Evolutionary conservation across 257 asterid species (phyloP), one percentile per base, ranked within the genome.

Genomic region (Plantago major): DNA sequence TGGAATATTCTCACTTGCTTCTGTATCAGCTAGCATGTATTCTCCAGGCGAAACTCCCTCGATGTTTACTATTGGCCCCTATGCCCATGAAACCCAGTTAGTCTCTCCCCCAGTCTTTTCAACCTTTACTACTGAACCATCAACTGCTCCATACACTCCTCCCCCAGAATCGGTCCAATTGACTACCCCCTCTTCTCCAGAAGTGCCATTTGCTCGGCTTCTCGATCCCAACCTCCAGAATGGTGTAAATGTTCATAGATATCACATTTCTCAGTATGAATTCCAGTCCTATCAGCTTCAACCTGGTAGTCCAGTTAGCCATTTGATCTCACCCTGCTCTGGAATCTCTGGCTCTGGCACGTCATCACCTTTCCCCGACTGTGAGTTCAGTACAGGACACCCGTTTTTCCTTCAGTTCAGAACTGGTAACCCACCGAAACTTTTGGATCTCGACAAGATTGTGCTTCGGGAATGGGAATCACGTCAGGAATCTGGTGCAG

Each of bases 91-190:
- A 73, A 70, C 96, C 45, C 99, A 87, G 76, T 67, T 89, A 74
- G 99, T 93, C 48, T 84, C 99, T 46, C 97, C 99, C 44, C 99
- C 99, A 0, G 85, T 84, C 50, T 89, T 89, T 79, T 93, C 99
- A 16, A 84, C 91, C 22, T 86, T 78, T 81, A 86, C 92, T 28
- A 89, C 99, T 0, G 96, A 92, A 71, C 97, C 99, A 42, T 92
- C 99, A 6, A 89, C 97, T 17, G 99, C 99, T 54, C 95, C 99
- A 38, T 87, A 77, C 52, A 89, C 99, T 30, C 97, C 99, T 66
- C 99, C 99, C n/a, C 91, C 96, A 0, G 99, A 92, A 75, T 81
- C 89, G 1, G 78, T 78, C 67, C 96, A 84, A 74, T 58, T 87
- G 78, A 92, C 99, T 3, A 83, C 89, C 37, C 99, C 99, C 60